Conservation (phyloP, 2,329 filamentous ascomycete species). For the Colletotrichum karsti region DNA sequence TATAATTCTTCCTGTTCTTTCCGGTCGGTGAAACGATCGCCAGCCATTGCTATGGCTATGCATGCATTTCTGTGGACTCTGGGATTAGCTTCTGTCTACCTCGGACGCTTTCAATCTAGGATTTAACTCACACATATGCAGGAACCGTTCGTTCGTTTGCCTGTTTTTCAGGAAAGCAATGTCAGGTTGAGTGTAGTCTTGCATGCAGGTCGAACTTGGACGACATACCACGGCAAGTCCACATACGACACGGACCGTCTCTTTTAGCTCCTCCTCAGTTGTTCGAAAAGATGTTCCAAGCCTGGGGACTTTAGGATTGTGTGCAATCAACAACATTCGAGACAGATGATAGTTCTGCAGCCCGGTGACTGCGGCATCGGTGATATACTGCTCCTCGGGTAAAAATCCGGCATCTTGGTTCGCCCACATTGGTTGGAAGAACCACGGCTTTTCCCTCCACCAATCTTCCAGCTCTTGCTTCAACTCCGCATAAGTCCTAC, state of each 20-base stretch:
- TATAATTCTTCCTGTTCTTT: conserved; percentile 47
- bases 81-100: background rate
- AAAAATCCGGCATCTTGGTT: conserved; percentile 30
- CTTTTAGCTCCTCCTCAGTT: conserved; percentile 38
- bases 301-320: conserved; percentile 37
- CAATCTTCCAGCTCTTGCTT: conserved; percentile 35
- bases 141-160: conserved; percentile 17
- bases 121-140: conserved; percentile 18
- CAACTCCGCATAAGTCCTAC: conserved; percentile 32
- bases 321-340: conserved; percentile 36
- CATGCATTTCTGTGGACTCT: conserved; percentile 33
- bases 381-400: conserved; percentile 35
- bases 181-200: background rate
- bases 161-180: background rate
- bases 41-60: conserved; percentile 40
- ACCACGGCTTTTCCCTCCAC: conserved; percentile 39
- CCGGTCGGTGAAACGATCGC: conserved; percentile 46
- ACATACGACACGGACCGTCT: conserved; percentile 36
- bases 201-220: background rate
- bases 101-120: background rate
- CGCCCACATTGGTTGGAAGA: conserved; percentile 31
- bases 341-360: conserved; percentile 38
- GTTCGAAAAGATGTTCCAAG: conserved; percentile 34
- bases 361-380: conserved; percentile 37
- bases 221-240: conserved; percentile 37